These are phyloP conservation scores for Flaveria floridana DNA, from an alignment of 140 eudicot genomes.

Conservation along the genomic window DNA sequence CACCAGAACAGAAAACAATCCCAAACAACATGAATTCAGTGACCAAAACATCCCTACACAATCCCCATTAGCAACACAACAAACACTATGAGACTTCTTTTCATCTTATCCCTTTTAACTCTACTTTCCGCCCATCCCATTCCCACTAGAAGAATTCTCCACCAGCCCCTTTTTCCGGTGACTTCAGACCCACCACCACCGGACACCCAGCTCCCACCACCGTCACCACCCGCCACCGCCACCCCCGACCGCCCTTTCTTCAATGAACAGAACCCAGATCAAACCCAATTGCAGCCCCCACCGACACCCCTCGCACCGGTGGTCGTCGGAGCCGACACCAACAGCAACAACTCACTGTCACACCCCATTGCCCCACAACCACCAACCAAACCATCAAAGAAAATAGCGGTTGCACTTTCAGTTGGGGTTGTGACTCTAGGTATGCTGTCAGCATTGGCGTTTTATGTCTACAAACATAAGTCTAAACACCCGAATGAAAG, in stretches of 20 bases:
- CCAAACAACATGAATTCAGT: slow-evolving; percentile 54
- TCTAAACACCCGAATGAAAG: slow-evolving; percentile 46
- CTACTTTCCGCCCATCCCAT: slow-evolving; percentile 37
- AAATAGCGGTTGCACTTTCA: slow-evolving; percentile 74
- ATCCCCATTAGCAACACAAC: slow-evolving; percentile 37
- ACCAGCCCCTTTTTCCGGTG: slow-evolving; percentile 83
- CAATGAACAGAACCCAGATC: slow-evolving; percentile 59
- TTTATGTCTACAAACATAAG: slow-evolving; percentile 63
- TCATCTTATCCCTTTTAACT: slow-evolving; percentile 38
- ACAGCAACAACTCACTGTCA: slow-evolving; percentile 32
- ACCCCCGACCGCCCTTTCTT: slow-evolving; percentile 80
- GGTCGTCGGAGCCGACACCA: slow-evolving; percentile 42
- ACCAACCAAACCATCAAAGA: slow-evolving; percentile 58
- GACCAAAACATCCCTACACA: slow-evolving; percentile 32
- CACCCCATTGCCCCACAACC: slow-evolving; percentile 67
- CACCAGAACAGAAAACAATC: slow-evolving; percentile 24
- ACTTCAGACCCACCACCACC: slow-evolving; percentile 76
- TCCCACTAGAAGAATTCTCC: slow-evolving; percentile 76
- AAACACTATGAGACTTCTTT: slow-evolving; percentile 38
- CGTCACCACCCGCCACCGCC: slow-evolving; percentile 31
- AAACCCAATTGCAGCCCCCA: slow-evolving; percentile 36
- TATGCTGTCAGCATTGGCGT: slow-evolving; percentile 81
- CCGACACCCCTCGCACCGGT: slow-evolving; percentile 24
- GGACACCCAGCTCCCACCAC: slow-evolving; percentile 42
- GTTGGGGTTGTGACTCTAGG: slow-evolving; percentile 79